Evolutionary conservation across 75 land plant genomes (phyloP), one percentile per base, ranked within the genome.

Genomic region (Pinus taeda): DNA sequence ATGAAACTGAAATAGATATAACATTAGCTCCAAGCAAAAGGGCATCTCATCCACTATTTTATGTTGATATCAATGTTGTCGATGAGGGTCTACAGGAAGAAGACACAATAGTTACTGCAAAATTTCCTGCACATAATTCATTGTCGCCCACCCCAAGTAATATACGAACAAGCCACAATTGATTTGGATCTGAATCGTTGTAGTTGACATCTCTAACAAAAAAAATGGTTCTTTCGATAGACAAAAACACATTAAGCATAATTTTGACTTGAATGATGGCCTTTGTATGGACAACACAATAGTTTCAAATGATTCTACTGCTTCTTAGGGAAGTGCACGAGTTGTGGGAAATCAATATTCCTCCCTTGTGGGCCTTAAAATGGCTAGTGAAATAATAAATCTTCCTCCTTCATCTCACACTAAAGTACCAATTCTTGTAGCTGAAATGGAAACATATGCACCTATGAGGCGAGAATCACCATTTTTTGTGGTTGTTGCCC

Each of bases 151-250:
- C 12, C 85, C 83, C 36, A 81, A 87, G 15, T 80, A 82, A 9
- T 91, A 85, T 77, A 89, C 86, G 55, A 6, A 87, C 84, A 80
- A 70, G 82, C 74, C 24, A 85, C 72, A 73, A 45, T 78, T 3
- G 74, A 77, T 17, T 71, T 91, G 76, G 89, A 91, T 74, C 76
- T 91, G 20, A 91, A 91, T 61, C 75, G 81, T 24, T n/a, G n/a
- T n/a, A n/a, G n/a, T n/a, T n/a, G n/a, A n/a, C n/a, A n/a, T n/a
- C n/a, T n/a, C n/a, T n/a, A n/a, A n/a, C n/a, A n/a, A n/a, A n/a
- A n/a, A n/a, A n/a, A n/a, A n/a, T n/a, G n/a, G n/a, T n/a, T n/a
- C n/a, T n/a, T n/a, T n/a, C n/a, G n/a, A n/a, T n/a, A n/a, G n/a
- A n/a, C n/a, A n/a, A n/a, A n/a, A n/a, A n/a, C n/a, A n/a, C n/a